A percentile compares a stretch with the other conserved stretches of the same genome.
These are phyloP conservation scores for Lactarius pseudohatsudake DNA, from an alignment of 768 basidiomycete species.

Conservation along the genomic window DNA sequence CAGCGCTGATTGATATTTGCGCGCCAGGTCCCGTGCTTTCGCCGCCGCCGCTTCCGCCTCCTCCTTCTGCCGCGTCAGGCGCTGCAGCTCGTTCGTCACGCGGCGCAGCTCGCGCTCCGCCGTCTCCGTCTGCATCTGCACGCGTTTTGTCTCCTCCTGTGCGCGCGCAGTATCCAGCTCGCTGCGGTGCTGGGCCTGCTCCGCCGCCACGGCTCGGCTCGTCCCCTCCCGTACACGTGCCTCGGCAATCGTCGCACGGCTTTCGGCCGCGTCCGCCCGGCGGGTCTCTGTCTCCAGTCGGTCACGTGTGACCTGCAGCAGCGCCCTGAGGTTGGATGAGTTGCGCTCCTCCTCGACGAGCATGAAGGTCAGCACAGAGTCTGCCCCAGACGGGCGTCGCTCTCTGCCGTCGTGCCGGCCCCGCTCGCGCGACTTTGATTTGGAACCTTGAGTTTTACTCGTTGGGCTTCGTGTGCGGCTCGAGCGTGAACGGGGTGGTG, in stretches of 20 bases:
- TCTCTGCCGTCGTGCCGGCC: constrained; percentile 14
- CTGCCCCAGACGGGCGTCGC: constrained; percentile 21
- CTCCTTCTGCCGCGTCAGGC: constrained; percentile 26
- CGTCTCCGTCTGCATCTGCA: constrained; percentile 29
- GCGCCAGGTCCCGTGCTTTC: constrained; percentile 28
- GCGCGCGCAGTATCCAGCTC: constrained; percentile 28
- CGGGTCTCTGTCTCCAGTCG: constrained; percentile 27
- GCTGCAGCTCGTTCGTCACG: constrained; percentile 24
- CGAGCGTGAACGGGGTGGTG: constrained; percentile 7
- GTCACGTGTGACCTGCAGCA: constrained; percentile 27
- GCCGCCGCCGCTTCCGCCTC: constrained; percentile 28
- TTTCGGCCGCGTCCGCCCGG: constrained; percentile 28
- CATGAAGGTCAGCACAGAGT: constrained; percentile 30
- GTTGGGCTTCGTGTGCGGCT: constrained; percentile 21
- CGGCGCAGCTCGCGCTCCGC: constrained; percentile 28
- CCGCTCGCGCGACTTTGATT: constrained; percentile 25
- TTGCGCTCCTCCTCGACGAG: constrained; percentile 30
- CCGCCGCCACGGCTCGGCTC: constrained; percentile 13
- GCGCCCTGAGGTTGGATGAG: constrained; percentile 28
- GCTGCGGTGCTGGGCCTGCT: constrained; percentile 27
- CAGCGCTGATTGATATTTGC: constrained; percentile 27
- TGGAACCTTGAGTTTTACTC: constrained; percentile 17
- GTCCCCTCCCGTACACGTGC: constrained; percentile 21
- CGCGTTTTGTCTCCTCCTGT: constrained; percentile 29
- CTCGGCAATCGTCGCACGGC: constrained; percentile 28